phyloP scores from a whole-genome alignment of 805 yeast genomes.

The Komagataella pastoris region DNA sequence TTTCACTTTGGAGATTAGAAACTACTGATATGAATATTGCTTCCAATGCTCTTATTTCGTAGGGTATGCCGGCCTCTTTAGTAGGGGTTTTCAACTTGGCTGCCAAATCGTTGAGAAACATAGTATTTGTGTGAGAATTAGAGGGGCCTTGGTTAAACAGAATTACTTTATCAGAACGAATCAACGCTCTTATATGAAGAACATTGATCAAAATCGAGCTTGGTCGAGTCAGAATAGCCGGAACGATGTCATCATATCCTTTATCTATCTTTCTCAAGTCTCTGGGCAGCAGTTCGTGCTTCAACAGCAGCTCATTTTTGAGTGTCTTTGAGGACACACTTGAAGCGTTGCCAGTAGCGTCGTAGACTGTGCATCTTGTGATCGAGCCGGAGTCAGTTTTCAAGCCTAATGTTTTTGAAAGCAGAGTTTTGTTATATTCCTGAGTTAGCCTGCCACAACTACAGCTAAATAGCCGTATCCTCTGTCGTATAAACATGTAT shows the following conservation, averaged over 20 bases:
- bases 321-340: constrained; percentile 31
- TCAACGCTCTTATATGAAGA: constrained; percentile 36
- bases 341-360: constrained; percentile 26
- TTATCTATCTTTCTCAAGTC: constrained; percentile 39
- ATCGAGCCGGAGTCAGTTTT: constrained; percentile 9
- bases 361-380: constrained; percentile 33
- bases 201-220: constrained; percentile 33
- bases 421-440: constrained; percentile 5
- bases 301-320: constrained; percentile 26
- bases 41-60: constrained; percentile 86
- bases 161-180: constrained; percentile 36
- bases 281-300: constrained; percentile 34
- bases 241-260: constrained; percentile 38
- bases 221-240: constrained; percentile 34
- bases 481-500: neutral
- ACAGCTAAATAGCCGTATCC: neutral
- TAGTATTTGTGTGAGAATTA: constrained; percentile 27
- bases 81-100: constrained; percentile 21
- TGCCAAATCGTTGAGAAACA: constrained; percentile 29
- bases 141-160: constrained; percentile 34
- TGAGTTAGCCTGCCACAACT: neutral
- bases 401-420: constrained; percentile 14
- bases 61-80: constrained; percentile 38
- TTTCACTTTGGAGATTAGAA: constrained; percentile 68
- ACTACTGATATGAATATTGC: constrained; percentile 73